Base-by-base conservation (phyloP, 352 stramenopile species). In the Phytopythium ostracodes region DNA sequence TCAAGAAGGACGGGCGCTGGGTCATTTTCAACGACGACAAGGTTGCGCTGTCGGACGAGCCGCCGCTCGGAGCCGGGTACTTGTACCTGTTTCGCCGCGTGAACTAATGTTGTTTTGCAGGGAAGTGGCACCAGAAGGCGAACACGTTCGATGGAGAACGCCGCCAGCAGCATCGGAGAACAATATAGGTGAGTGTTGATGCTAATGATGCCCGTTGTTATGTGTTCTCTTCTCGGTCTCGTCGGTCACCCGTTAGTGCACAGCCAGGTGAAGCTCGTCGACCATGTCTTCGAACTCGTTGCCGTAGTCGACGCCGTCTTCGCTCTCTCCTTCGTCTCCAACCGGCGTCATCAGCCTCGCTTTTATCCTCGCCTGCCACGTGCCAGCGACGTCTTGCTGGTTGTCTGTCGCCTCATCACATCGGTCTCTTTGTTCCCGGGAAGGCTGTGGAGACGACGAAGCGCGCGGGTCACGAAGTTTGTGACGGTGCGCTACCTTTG, bases 1-100 rank as follows among this genome's bases (percentile, higher is more conserved):
- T 99, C 72, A 98, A 98, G 75, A 98, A 98, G 67, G 72, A 98
- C 20, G 92, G 87, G 9, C 87, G 91, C 61, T 99, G 97, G 97
- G 79, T 99, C 49, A 99, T 99, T 67, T 99, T 99, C 72, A 99
- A 99, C 74, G 98, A 99, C 68, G 92, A 98, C 73, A 99, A 99
- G 75, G 96, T 99, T 18, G 96, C 96, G 27, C 63, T 98, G 4
- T 99, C 94, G 7, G 84, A 98, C 62, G 82, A 95, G 59, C 94
- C 97, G 24, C 97, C 97, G 10, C 82, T 98, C 56, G 81, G 87
- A n/a, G 85, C 96, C 68, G 97, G 96, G 24, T 99, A 98, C 73
- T 77, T 99, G 36, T 99, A 99, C 79, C 72, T 99, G 25, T 99
- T 92, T 64, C 84, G 79, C 61, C 80, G 81, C 27, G 76, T 66